Percentiles rank a stretch among this genome's conserved stretches.
Conservation (phyloP, 2,329 filamentous ascomycete species). For the Parafenestella ontariensis region DNA sequence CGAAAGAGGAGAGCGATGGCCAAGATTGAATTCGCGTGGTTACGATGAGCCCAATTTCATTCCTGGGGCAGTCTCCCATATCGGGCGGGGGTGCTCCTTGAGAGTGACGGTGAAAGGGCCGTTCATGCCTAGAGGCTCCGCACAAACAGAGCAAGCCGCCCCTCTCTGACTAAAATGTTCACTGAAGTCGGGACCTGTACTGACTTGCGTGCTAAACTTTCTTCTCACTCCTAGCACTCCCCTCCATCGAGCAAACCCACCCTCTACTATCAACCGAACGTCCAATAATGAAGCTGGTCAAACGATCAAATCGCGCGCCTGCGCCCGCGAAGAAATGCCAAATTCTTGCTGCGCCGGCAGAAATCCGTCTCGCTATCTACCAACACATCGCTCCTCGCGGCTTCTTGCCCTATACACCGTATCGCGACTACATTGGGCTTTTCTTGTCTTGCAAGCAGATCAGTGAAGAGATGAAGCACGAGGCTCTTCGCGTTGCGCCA, state of each 20-base stretch:
- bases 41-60: too few species aligned
- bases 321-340: background rate
- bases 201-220: background rate
- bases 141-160: too few species aligned
- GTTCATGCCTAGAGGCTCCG: background rate
- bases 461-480: slow-evolving; percentile 3
- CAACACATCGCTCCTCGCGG: background rate
- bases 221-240: background rate
- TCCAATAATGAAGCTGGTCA: background rate
- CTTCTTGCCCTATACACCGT: slow-evolving; percentile 1
- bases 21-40: too few species aligned
- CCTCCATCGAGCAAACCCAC: background rate
- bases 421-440: background rate
- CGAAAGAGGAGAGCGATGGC: too few species aligned
- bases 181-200: too few species aligned
- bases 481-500: slow-evolving; percentile 1
- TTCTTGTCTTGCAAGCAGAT: slow-evolving; percentile 10
- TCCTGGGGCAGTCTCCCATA: too few species aligned
- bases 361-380: slow-evolving; percentile 3
- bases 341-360: slow-evolving; percentile 1
- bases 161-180: too few species aligned
- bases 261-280: background rate
- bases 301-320: background rate
- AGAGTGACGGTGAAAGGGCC: background rate
- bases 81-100: too few species aligned